phyloP scores from a whole-genome alignment of 768 basidiomycete genomes.

The Suillus variegatus region DNA sequence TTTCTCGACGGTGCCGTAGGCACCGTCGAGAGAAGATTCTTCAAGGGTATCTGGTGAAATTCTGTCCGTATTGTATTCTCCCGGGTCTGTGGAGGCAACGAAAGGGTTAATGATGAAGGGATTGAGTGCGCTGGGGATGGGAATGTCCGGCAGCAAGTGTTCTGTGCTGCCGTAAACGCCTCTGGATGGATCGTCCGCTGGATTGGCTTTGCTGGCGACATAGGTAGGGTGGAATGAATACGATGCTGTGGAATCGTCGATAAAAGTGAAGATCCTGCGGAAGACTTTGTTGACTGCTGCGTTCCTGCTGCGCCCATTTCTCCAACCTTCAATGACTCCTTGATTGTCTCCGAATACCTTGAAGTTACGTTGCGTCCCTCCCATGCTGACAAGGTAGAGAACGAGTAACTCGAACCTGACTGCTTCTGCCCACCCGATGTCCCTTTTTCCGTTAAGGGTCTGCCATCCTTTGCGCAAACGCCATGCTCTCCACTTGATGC shows the following conservation, averaged over 20 bases:
- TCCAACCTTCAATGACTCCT: not conserved
- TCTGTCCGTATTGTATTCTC: not conserved
- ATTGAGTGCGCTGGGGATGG: conserved; percentile 8
- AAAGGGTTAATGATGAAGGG: not conserved
- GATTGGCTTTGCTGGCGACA: conserved; percentile 3
- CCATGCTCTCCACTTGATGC: not conserved
- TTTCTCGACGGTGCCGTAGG: not conserved
- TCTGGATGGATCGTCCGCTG: conserved; percentile 8
- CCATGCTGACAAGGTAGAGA: too few species aligned
- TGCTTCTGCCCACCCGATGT: too few species aligned
- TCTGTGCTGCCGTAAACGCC: not conserved
- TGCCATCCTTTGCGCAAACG: too few species aligned
- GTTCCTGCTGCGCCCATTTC: not conserved
- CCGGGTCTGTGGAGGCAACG: not conserved
- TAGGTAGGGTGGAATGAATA: not conserved
- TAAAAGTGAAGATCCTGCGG: conserved; percentile 8
- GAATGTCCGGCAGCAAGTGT: conserved; percentile 12
- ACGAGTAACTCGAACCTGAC: too few species aligned
- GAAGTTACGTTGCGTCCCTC: not conserved
- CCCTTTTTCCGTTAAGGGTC: too few species aligned
- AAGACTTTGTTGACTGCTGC: not conserved
- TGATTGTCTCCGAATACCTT: not conserved
- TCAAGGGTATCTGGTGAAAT: conserved; percentile 1
- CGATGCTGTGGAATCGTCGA: conserved; percentile 6
- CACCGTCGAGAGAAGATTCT: conserved; percentile 14